Conservation (phyloP, 2,329 filamentous ascomycete species). For the Cyanodermella asteris region DNA sequence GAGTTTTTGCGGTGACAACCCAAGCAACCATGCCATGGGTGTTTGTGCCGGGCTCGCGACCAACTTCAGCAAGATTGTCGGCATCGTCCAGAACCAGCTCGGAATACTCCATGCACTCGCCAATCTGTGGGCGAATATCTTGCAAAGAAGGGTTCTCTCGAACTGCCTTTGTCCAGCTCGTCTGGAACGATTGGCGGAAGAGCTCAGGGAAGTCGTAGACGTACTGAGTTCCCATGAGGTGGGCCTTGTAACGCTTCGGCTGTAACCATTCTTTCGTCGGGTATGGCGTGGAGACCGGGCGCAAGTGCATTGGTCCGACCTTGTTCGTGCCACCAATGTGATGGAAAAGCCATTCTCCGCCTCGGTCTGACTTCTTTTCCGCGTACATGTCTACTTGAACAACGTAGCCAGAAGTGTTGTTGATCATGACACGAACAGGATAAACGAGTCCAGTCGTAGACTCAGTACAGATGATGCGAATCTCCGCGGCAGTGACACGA, state of each 20-base stretch:
- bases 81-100: constrained; percentile 90
- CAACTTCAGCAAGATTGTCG: constrained; percentile 79
- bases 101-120: constrained; percentile 81
- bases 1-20: constrained; percentile 84
- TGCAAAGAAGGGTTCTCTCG: constrained; percentile 51
- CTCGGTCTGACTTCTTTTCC: constrained; percentile 94
- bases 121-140: constrained; percentile 61
- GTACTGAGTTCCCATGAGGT: constrained; percentile 97
- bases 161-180: constrained; percentile 64
- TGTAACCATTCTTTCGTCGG: constrained; percentile 97
- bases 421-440: constrained; percentile 87
- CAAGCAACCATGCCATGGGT: constrained; percentile 96
- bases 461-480: constrained; percentile 94
- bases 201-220: constrained; percentile 99
- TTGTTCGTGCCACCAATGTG: constrained; percentile 89
- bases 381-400: constrained; percentile 95
- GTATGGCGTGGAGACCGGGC: constrained; percentile 79
- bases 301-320: constrained; percentile 84
- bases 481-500: constrained; percentile 90
- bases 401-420: constrained; percentile 93
- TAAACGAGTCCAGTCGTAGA: constrained; percentile 63
- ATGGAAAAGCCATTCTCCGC: constrained; percentile 87
- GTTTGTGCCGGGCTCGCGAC: constrained; percentile 87
- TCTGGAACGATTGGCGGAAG: constrained; percentile 93
- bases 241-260: constrained; percentile 97